phyloP scores from a whole-genome alignment of 2,329 filamentous ascomycete species.

The Lachnellula hyalina region DNA sequence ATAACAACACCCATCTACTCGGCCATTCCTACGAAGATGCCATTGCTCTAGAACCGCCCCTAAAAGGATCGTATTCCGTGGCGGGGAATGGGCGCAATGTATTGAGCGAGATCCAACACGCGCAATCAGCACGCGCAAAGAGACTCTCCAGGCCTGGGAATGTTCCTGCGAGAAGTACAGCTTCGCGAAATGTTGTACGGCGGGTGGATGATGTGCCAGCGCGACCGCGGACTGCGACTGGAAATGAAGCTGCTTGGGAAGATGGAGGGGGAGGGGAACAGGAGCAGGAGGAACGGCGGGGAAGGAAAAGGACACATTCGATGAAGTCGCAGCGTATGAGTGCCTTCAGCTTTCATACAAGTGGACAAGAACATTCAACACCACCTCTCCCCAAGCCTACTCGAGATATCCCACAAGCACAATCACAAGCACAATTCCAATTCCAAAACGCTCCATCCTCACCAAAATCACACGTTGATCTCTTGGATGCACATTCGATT shows the following conservation, averaged over 20 bases:
- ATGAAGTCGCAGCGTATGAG: constrained; percentile 13
- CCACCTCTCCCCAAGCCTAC: not conserved
- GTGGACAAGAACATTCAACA: not conserved
- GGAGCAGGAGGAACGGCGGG: constrained; percentile 1
- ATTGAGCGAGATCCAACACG: constrained; percentile 33
- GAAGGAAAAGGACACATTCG: constrained; percentile 9
- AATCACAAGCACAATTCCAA: not conserved
- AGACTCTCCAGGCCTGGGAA: constrained; percentile 27
- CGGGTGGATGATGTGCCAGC: constrained; percentile 7
- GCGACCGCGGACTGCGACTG: constrained; percentile 17
- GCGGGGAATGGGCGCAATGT: constrained; percentile 38
- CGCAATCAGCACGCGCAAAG: constrained; percentile 4
- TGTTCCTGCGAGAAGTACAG: constrained; percentile 15
- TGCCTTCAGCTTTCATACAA: constrained; percentile 3
- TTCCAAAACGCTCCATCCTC: constrained; percentile 4
- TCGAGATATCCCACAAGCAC: constrained; percentile 2
- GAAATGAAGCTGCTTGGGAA: constrained; percentile 1
- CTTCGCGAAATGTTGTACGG: constrained; percentile 15
- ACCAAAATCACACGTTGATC: constrained; percentile 39
- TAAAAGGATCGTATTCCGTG: constrained; percentile 38
- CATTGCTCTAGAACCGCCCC: constrained; percentile 34
- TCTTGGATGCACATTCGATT: constrained; percentile 53
- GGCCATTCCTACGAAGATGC: constrained; percentile 36
- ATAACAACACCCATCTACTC: constrained; percentile 24
- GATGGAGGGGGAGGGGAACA: not conserved